These are phyloP conservation scores for Diplocarpon mali DNA, from an alignment of 2,329 filamentous ascomycete genomes.

Conservation along the genomic window DNA sequence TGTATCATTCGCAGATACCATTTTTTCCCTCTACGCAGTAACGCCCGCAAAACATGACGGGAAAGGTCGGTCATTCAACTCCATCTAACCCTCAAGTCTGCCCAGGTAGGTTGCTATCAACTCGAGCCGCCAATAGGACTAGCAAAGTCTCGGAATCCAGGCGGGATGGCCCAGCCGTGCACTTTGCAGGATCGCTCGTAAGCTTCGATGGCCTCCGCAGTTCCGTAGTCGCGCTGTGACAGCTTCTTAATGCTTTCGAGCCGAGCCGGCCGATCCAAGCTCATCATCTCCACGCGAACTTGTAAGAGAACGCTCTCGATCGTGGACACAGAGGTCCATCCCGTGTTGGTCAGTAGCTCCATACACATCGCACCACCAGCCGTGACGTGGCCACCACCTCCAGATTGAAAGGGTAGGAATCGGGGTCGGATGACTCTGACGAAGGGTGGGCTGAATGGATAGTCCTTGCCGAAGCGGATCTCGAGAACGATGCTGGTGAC, in stretches of 20 bases:
- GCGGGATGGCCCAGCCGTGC: slow-evolving; percentile 66
- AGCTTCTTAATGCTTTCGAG: slow-evolving; percentile 32
- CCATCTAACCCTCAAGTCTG: background rate
- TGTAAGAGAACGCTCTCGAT: slow-evolving; percentile 75
- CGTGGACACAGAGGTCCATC: slow-evolving; percentile 63
- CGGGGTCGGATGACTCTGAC: slow-evolving; percentile 72
- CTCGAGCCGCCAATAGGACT: background rate
- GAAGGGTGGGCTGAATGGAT: slow-evolving; percentile 72
- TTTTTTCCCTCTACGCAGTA: too few species aligned
- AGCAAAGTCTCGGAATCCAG: slow-evolving; percentile 37
- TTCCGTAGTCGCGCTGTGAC: slow-evolving; percentile 43
- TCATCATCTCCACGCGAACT: slow-evolving; percentile 65
- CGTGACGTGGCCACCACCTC: slow-evolving; percentile 81
- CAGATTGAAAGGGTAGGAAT: slow-evolving; percentile 58
- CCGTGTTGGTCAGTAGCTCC: slow-evolving; percentile 72
- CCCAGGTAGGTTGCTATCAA: too few species aligned
- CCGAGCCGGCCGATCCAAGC: slow-evolving; percentile 58
- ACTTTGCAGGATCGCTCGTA: slow-evolving; percentile 54
- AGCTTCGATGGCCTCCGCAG: slow-evolving; percentile 61
- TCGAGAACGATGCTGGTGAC: slow-evolving; percentile 66
- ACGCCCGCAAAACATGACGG: background rate
- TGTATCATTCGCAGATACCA: too few species aligned
- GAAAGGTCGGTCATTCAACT: background rate
- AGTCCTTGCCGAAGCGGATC: slow-evolving; percentile 67
- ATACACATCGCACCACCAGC: slow-evolving; percentile 73